Base-by-base conservation (phyloP, 2,329 filamentous ascomycete genomes). In the Teratosphaeria nubilosa region DNA sequence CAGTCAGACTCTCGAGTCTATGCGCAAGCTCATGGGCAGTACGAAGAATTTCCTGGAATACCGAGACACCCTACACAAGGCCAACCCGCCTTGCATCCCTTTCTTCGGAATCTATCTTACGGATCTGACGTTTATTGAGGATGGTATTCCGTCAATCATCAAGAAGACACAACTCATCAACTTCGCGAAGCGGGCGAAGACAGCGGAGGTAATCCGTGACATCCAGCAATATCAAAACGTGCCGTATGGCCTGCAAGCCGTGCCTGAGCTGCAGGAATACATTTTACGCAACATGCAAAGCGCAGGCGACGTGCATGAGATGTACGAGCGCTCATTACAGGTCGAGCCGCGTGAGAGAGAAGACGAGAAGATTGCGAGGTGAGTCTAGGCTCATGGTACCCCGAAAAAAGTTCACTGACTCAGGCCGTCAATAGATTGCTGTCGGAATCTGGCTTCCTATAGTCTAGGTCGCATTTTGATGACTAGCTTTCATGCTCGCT, bases 311-410 rank as follows among this genome's bases (percentile, higher is more conserved):
- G 94, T 99, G 63, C 91, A 97, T 74, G 92, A 97, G 79, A 97
- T 97, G 94, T 99, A 97, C 78, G 91, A 97, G 75, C 91, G 91
- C 80, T 96, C 91, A 76, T 79, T 99, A 76, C 82, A 86, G 69
- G 86, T 99, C 60, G 94, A 99, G 74, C 94, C 94, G 62, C 84
- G 94, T 69, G 94, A 99, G 78, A 84, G 94, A 68, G 94, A 99
- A 78, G 94, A 99, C 72, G 94, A 99, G 78, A 97, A 97, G 82
- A 97, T 99, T 80, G 92, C 96, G 72, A 95, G 94, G 91, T 95
- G 86, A 70, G 75, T 70, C 70, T 20, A 14, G 2, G 16, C 45
- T 32, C 50, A 22, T 7, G 30, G 10, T 55, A 22, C 30, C 37
- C 9, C 50, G 58, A 25, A 50, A 2, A 10, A 51, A 14, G 31